Percentiles rank a stretch among this genome's conserved stretches.
These are phyloP conservation scores for Deuterostichococcus epilithicus DNA, from an alignment of 139 green algal species.

Conservation along the genomic window DNA sequence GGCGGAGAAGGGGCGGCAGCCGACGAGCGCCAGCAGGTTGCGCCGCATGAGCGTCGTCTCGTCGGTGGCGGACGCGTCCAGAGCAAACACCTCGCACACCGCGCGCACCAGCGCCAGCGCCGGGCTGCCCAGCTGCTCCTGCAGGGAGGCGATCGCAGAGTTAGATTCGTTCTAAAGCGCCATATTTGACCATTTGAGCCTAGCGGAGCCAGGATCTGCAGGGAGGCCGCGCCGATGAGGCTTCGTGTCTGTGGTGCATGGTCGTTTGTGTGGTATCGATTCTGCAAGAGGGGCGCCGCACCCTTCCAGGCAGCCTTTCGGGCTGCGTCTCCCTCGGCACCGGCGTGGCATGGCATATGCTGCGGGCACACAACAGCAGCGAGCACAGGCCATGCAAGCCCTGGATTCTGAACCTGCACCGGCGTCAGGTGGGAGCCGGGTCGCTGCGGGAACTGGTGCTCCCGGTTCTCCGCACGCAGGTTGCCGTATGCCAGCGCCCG, in stretches of 20 bases:
- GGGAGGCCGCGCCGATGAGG: no score
- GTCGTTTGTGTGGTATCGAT: not conserved
- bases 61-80: constrained; percentile 61
- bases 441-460: constrained; percentile 72
- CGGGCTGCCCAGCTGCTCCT: constrained; percentile 69
- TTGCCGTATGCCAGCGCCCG: constrained; percentile 19
- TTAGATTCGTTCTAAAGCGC: not conserved
- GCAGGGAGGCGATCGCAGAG: not conserved
- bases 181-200: not conserved
- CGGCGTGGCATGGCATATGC: no score
- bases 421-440: constrained; percentile 70
- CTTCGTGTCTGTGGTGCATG: not conserved
- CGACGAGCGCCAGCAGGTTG: constrained; percentile 78
- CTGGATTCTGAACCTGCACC: constrained; percentile 11
- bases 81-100: constrained; percentile 64
- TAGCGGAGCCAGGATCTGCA: no score
- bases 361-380: no score
- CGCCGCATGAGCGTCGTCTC: constrained; percentile 62
- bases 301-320: no score
- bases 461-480: constrained; percentile 27
- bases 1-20: constrained; percentile 76
- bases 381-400: not conserved
- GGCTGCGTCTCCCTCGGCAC: no score
- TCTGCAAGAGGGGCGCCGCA: no score
- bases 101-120: constrained; percentile 81